phyloP scores from a whole-genome alignment of 768 basidiomycete genomes.

The Melanogaster broomeanus region DNA sequence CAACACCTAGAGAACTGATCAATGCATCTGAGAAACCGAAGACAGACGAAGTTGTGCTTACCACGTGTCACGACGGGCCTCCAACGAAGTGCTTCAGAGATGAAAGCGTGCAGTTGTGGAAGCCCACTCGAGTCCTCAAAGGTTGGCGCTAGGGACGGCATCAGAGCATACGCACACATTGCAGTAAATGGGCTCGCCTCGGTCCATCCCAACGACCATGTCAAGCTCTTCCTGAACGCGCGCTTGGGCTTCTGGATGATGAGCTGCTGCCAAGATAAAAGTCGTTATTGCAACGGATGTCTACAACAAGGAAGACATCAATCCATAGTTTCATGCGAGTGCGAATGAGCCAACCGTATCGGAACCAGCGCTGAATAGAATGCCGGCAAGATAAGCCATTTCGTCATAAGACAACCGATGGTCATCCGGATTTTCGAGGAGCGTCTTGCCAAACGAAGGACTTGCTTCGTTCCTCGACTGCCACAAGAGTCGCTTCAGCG shows the following conservation, averaged over 20 bases:
- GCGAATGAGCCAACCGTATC: conserved; percentile 43
- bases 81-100: conserved; percentile 38
- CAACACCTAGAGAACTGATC: background rate
- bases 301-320: conserved; percentile 3
- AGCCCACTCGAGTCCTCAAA: conserved; percentile 33
- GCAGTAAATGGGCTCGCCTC: conserved; percentile 8
- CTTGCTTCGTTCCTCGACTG: conserved; percentile 11
- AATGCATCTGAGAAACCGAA: background rate
- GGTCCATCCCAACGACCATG: conserved; percentile 42
- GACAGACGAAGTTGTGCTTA: conserved; percentile 5
- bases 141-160: conserved; percentile 29
- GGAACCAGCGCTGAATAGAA: conserved; percentile 60
- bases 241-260: conserved; percentile 48
- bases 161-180: background rate
- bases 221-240: conserved; percentile 54
- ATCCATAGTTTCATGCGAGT: background rate
- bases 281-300: conserved; percentile 54
- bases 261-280: conserved; percentile 50
- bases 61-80: conserved; percentile 31
- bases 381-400: conserved; percentile 56
- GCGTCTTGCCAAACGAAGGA: conserved; percentile 48
- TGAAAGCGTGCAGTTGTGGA: conserved; percentile 34
- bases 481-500: background rate
- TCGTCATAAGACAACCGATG: conserved; percentile 52
- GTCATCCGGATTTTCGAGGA: conserved; percentile 49